Conservation (phyloP, 805 yeast genomes). For the Nakazawaea ishiwadae region DNA sequence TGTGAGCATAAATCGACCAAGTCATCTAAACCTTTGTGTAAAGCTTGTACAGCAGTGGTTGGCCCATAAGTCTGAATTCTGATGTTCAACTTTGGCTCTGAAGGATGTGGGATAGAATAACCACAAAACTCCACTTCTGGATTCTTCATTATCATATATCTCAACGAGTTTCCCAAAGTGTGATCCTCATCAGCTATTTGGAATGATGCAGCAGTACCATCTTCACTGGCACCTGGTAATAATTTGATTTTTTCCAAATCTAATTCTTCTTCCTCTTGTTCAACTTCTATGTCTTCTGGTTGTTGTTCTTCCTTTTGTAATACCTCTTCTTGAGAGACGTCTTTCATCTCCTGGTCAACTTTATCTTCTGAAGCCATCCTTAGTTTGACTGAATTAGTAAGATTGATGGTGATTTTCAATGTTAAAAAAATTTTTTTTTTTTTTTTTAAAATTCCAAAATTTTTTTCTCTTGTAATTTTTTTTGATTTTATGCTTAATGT, state of each 20-base stretch:
- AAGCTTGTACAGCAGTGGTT: slow-evolving; percentile 86
- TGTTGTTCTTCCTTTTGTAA: slow-evolving; percentile 10
- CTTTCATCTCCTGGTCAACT: slow-evolving; percentile 9
- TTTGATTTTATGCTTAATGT: too few species aligned
- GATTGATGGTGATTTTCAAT: background rate
- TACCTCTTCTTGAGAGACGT: slow-evolving; percentile 9
- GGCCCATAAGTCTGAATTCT: slow-evolving; percentile 91
- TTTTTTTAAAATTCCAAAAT: background rate
- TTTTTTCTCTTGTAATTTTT: too few species aligned
- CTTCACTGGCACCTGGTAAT: slow-evolving; percentile 86
- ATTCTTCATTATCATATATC: slow-evolving; percentile 94
- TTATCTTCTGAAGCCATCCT: slow-evolving; percentile 4
- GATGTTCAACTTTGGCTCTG: slow-evolving; percentile 82
- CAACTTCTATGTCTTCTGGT: slow-evolving; percentile 15
- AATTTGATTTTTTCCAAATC: slow-evolving; percentile 57
- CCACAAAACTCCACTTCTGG: slow-evolving; percentile 99
- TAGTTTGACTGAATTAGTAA: background rate
- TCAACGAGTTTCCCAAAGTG: slow-evolving; percentile 88
- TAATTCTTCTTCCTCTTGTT: slow-evolving; percentile 38
- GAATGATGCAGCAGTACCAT: slow-evolving; percentile 92
- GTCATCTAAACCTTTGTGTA: slow-evolving; percentile 87
- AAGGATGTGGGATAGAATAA: slow-evolving; percentile 97
- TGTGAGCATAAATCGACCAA: slow-evolving; percentile 76
- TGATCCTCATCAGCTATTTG: slow-evolving; percentile 94
- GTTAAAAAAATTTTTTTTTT: background rate